Percentiles rank a stretch among this genome's conserved stretches.
Evolutionary conservation across 1,139 yeast genomes (phyloP).

Genomic region (Suhomyces panamericanus): DNA sequence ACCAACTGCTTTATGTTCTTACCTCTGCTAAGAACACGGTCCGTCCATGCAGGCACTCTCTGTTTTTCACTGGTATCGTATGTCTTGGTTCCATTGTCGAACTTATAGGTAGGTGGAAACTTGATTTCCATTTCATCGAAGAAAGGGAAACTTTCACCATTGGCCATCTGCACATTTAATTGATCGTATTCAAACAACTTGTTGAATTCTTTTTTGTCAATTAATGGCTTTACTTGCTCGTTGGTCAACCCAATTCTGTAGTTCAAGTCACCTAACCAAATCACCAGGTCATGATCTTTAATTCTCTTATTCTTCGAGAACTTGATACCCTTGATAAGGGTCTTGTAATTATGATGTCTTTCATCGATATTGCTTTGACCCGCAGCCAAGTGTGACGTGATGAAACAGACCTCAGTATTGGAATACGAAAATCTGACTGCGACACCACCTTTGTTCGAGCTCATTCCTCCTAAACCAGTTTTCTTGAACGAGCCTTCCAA

Average conservation of each 20-base stretch:
- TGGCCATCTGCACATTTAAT: constrained; percentile 65
- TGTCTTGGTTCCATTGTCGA: constrained; percentile 86
- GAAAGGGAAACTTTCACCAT: constrained; percentile 63
- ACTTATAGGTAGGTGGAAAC: constrained; percentile 91
- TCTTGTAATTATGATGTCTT: constrained; percentile 70
- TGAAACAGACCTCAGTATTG: constrained; percentile 35
- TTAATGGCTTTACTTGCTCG: constrained; percentile 57
- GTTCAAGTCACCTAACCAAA: constrained; percentile 93
- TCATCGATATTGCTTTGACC: constrained; percentile 78
- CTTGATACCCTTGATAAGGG: constrained; percentile 59
- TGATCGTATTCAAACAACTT: constrained; percentile 74
- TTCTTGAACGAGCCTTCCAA: constrained; percentile 81
- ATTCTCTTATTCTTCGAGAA: constrained; percentile 52
- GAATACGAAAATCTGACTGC: constrained; percentile 80
- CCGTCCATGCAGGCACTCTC: constrained; percentile 97
- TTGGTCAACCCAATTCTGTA: constrained; percentile 73
- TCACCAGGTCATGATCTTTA: constrained; percentile 78
- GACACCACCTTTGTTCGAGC: constrained; percentile 95
- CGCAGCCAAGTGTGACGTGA: constrained; percentile 83
- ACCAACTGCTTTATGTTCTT: constrained; percentile 60
- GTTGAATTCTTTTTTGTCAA: constrained; percentile 50
- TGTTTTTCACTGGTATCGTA: constrained; percentile 70
- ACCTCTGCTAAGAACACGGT: constrained; percentile 53
- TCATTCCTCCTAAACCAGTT: constrained; percentile 72
- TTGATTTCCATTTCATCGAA: constrained; percentile 75